Conservation (phyloP, 2,329 filamentous ascomycete genomes). For the Colletotrichum kahawae region DNA sequence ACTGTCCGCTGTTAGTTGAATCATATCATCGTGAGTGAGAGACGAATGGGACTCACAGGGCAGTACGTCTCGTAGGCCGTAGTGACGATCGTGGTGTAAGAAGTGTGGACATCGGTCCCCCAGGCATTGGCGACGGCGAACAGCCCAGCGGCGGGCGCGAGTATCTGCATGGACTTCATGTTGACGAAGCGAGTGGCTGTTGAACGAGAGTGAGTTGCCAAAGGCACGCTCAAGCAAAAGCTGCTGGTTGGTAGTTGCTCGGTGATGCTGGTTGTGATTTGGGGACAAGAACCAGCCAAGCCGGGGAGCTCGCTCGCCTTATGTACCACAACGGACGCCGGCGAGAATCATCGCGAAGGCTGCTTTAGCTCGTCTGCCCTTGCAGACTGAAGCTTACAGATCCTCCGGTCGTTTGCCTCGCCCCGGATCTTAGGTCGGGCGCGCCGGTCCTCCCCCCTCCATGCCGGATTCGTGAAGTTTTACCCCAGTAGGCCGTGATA, state of each 20-base stretch:
- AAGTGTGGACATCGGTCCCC: slow-evolving; percentile 23
- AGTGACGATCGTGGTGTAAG: slow-evolving; percentile 41
- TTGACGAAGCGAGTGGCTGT: slow-evolving; percentile 29
- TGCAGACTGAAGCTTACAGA: slow-evolving; percentile 1
- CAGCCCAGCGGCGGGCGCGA: slow-evolving; percentile 36
- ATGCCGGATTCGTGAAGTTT: background rate
- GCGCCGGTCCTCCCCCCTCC: background rate
- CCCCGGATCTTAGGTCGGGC: background rate
- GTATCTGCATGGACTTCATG: slow-evolving; percentile 40
- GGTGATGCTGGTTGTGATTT: background rate
- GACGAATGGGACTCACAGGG: slow-evolving; percentile 37
- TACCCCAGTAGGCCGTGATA: background rate
- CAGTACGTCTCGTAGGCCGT: slow-evolving; percentile 47
- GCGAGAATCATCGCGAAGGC: background rate
- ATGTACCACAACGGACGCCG: background rate
- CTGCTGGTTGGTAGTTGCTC: slow-evolving; percentile 16
- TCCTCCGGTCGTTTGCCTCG: background rate
- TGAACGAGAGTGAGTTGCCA: slow-evolving; percentile 23
- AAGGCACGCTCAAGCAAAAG: slow-evolving; percentile 21
- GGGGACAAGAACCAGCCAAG: background rate
- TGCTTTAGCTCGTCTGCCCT: background rate
- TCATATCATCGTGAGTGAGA: background rate
- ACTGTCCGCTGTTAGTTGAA: slow-evolving; percentile 25
- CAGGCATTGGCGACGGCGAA: slow-evolving; percentile 32
- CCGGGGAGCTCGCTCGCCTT: background rate